Base-by-base conservation (phyloP, 371 early-diverging fungal species). In the Rhizomucor pusillus region DNA sequence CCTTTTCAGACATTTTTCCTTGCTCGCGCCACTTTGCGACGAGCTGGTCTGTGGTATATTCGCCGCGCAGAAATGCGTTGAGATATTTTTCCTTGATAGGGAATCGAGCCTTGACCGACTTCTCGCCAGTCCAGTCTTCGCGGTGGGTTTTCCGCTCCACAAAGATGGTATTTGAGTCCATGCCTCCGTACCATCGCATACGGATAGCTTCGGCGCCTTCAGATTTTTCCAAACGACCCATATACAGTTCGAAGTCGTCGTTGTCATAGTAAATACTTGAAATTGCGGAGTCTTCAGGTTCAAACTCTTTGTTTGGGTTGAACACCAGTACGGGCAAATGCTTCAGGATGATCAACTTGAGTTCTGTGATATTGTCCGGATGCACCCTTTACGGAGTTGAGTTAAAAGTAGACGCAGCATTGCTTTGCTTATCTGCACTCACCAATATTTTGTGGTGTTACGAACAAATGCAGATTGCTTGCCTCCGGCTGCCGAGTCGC, bases 241-340 rank as follows among this genome's bases (percentile, higher is more conserved):
- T 82, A 66, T 99, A 99, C 35, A 99, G 81, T 46, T 96, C 93
- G 66, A 98, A 93, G 10, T 83, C 72, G 19, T 91, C 89, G 64
- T 95, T 99, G 65, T 99, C 99, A 67, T 92, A 93, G 75, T 99
- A 99, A n/a, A 99, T 88, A 60, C 95, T 93, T 7, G 94, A 90
- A 63, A 99, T 94, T 34, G 95, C 95, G 1, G 99, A 93, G 60
- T 94, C 94, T 23, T 82, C 79, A 13, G 77, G 63, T 47, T 83
- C 76, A 45, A 81, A 79, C 40, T 80, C 86, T 74, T 77, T 90
- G 78, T 92, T 92, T 36, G 88, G 84, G 56, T 86, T 88, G 70
- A 95, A 99, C 11, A 99, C 87, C 50, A 98, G 83, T 24, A 99
- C 96, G 14, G 99, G 99, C 33, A 99, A 83, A 65, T 98, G 88